Evolutionary conservation across 768 basidiomycete species (phyloP), one percentile per base, ranked within the genome.

Genomic region (Zangia roseola): DNA sequence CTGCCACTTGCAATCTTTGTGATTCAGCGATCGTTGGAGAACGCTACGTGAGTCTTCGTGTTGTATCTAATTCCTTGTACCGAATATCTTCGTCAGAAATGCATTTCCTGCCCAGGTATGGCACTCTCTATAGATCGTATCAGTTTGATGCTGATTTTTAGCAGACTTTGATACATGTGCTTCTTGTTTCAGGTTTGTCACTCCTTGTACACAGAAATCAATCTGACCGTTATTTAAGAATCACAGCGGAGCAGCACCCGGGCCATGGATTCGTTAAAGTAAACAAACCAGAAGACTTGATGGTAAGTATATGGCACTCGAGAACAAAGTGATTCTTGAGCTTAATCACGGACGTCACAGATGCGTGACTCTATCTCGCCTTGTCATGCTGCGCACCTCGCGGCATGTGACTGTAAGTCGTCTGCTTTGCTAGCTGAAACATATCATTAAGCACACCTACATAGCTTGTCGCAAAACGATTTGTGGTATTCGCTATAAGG

Each of bases 161-260:
- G 19, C 31, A n/a, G 89, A 94, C 60, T 94, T 83, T 55, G 91
- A 94, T 56, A 78, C 83, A 9, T 94, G 91, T 60, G 60, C 66
- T 14, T 67, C 74, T 14, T 94, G 91, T 69, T 90, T 86, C 68
- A 72, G 69, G 80, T 84, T 60, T 40, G 71, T 57, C 5, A n/a
- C 45, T 37, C 33, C 7, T 6, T 9, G 21, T 31, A 16, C 28
- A 39, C 40, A 12, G 6, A 33, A 13, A 24, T 4, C 13, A 38
- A 17, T 17, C 28, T 50, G 13, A n/a, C 31, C 10, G 8, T 43
- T 24, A 41, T 45, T 41, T 17, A 47, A 86, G 80, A 52, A 89
- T 91, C 44, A 83, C 80, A 1, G 49, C 64, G 17, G 82, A 85
- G 57, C 87, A 91, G 46, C 91, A 94, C 63, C 91, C 91, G 5